These are phyloP conservation scores for Sicyos baderoa DNA, from an alignment of 306 rosid species.

Conservation along the genomic window DNA sequence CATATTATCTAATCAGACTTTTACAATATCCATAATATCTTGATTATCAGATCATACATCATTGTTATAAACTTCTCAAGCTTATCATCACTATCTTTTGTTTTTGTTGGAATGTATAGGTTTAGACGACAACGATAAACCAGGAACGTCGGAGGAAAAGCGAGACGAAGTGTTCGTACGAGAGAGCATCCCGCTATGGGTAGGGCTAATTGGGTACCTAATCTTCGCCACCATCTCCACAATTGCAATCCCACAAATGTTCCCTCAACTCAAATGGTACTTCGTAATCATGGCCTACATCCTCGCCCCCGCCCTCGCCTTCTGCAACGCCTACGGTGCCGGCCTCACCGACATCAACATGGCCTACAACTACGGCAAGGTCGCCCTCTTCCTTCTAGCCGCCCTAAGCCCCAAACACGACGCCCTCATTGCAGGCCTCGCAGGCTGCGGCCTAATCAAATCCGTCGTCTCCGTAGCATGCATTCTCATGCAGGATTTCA, in stretches of 20 bases:
- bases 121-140: conserved; percentile 23
- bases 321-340: conserved; percentile 89
- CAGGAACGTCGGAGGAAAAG: conserved; percentile 26
- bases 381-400: conserved; percentile 66
- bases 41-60: too few species aligned
- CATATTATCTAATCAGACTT: too few species aligned
- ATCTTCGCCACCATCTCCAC: conserved; percentile 32
- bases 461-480: conserved; percentile 70
- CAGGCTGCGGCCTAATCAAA: conserved; percentile 71
- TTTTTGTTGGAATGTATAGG: conserved; percentile 18
- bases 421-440: conserved; percentile 49
- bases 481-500: conserved; percentile 83
- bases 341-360: conserved; percentile 94
- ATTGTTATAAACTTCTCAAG: too few species aligned
- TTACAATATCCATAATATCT: too few species aligned
- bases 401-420: conserved; percentile 39
- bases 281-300: conserved; percentile 34
- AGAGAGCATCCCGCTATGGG: conserved; percentile 65
- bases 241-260: conserved; percentile 50
- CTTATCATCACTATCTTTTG: too few species aligned
- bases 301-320: conserved; percentile 83
- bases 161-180: conserved; percentile 47
- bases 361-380: conserved; percentile 93
- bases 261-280: conserved; percentile 52
- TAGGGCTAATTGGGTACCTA: conserved; percentile 30